Conservation (phyloP, 2,329 filamentous ascomycete genomes). For the Diaporthe destruens region DNA sequence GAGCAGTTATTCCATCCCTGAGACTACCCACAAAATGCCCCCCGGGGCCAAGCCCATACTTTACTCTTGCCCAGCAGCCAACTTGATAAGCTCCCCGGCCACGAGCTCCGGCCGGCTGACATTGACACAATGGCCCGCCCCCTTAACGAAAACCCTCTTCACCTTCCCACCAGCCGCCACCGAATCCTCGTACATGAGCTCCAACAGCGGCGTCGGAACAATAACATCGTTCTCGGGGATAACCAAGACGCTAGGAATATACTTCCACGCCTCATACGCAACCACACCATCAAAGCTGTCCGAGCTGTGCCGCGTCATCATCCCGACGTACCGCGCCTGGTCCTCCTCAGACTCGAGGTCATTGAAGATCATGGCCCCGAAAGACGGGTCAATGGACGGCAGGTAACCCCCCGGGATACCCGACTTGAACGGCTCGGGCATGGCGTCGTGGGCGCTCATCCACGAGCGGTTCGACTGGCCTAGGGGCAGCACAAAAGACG, state of each 20-base stretch:
- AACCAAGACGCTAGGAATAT: constrained; percentile 37
- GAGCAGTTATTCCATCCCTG: neutral
- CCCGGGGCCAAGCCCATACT: rapidly evolving
- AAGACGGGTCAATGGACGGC: constrained; percentile 17
- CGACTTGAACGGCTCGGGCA: constrained; percentile 28
- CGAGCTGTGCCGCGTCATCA: constrained; percentile 42
- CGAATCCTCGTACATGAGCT: constrained; percentile 40
- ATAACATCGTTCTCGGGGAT: constrained; percentile 41
- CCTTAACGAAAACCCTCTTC: constrained; percentile 31
- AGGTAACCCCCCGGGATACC: constrained; percentile 40
- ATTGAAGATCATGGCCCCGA: constrained; percentile 27
- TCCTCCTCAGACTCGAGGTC: constrained; percentile 29
- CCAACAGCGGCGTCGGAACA: constrained; percentile 35
- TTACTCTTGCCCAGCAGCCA: constrained; percentile 6
- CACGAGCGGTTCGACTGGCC: constrained; percentile 36
- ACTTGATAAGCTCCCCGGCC: constrained; percentile 35
- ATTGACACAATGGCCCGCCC: constrained; percentile 26
- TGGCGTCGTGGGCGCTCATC: neutral
- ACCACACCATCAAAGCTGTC: constrained; percentile 41
- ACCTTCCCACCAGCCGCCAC: constrained; percentile 41
- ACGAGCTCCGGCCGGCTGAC: constrained; percentile 32
- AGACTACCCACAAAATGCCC: neutral
- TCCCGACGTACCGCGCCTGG: neutral
- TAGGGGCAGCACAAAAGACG: constrained; percentile 37
- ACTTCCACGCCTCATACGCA: constrained; percentile 42